These are phyloP conservation scores for Diaporthe vexans DNA, from an alignment of 2,329 filamentous ascomycete species.

Conservation along the genomic window DNA sequence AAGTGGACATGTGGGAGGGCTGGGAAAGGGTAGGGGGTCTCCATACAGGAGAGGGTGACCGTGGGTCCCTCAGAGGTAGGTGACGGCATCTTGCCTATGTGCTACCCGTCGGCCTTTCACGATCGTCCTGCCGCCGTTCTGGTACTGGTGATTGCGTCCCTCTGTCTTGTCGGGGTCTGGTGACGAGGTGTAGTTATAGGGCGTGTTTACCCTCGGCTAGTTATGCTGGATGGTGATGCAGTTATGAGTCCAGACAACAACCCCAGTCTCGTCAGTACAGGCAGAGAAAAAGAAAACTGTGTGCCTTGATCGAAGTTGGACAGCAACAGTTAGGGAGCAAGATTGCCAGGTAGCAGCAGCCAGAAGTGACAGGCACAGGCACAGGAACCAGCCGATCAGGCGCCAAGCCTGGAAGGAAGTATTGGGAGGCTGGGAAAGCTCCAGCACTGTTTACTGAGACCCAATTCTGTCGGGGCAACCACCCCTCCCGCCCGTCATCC, in stretches of 20 bases:
- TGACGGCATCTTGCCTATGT: constrained; percentile 41
- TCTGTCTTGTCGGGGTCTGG: background rate
- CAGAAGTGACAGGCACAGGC: constrained; percentile 10
- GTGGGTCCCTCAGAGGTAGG: constrained; percentile 40
- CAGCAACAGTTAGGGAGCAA: constrained; percentile 3
- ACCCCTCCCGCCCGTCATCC: constrained; percentile 1
- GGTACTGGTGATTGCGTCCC: background rate
- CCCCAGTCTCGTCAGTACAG: constrained; percentile 25
- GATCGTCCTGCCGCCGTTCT: background rate
- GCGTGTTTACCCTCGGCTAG: background rate
- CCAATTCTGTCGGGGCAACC: constrained; percentile 22
- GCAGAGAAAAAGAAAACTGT: constrained; percentile 27
- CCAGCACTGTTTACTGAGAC: constrained; percentile 27
- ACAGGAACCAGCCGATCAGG: background rate
- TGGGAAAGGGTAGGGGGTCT: constrained; percentile 22
- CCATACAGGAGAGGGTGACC: constrained; percentile 43
- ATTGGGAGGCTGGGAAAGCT: constrained; percentile 32
- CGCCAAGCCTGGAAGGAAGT: constrained; percentile 31
- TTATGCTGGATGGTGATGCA: constrained; percentile 17
- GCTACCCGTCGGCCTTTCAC: constrained; percentile 17
- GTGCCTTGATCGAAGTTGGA: constrained; percentile 6
- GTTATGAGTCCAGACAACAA: background rate
- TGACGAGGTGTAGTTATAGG: background rate
- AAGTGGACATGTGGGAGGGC: constrained; percentile 20
- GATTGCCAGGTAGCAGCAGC: constrained; percentile 25